These are phyloP conservation scores for Prinsepia uniflora DNA, from an alignment of 306 rosid species.

Conservation along the genomic window DNA sequence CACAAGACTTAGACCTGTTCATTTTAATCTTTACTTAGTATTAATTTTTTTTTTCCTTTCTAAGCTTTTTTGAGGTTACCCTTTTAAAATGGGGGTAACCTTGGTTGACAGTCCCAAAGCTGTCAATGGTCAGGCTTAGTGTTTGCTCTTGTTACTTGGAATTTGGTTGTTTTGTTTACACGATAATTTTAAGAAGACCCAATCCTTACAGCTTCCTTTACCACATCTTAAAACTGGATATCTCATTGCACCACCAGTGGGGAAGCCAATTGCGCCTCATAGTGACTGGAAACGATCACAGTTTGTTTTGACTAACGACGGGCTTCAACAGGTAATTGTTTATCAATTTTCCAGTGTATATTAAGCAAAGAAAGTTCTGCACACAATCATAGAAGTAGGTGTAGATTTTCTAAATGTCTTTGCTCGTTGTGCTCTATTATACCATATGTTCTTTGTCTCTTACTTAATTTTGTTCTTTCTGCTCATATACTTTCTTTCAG, in stretches of 20 bases:
- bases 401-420: not conserved
- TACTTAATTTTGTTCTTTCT: conserved; percentile 10
- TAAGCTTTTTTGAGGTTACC: no score
- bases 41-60: no score
- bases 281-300: conserved; percentile 93
- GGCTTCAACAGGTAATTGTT: conserved; percentile 71
- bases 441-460: not conserved
- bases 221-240: conserved; percentile 89
- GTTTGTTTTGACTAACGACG: conserved; percentile 79
- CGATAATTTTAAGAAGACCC: conserved; percentile 29
- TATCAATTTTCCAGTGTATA: conserved; percentile 2
- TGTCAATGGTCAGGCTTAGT: conserved; percentile 7
- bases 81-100: no score
- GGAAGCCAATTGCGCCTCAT: conserved; percentile 77
- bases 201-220: conserved; percentile 74
- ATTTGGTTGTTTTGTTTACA: not conserved
- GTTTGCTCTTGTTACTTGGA: conserved; percentile 13
- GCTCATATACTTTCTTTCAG: conserved; percentile 11
- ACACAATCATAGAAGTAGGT: not conserved
- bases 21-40: no score
- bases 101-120: not conserved
- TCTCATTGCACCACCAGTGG: conserved; percentile 88
- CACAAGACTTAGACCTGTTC: not conserved
- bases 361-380: not conserved
- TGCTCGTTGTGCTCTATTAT: conserved; percentile 18